Conservation (phyloP, 2,329 filamentous ascomycete genomes). For the Graphium sp. region DNA sequence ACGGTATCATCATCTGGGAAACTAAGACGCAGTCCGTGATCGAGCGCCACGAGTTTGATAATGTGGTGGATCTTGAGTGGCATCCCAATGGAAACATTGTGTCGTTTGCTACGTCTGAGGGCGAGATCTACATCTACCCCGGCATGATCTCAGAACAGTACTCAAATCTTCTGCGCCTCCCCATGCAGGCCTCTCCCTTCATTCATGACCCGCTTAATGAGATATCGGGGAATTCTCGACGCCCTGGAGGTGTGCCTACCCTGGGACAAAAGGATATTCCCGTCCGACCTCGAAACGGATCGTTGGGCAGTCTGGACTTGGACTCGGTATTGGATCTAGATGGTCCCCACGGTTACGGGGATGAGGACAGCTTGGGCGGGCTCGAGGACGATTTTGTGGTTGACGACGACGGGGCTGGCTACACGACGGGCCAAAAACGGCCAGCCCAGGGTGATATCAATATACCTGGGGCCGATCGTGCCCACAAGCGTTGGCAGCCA, state of each 20-base stretch:
- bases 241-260: slow-evolving; percentile 26
- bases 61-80: slow-evolving; percentile 78
- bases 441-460: slow-evolving; percentile 34
- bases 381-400: slow-evolving; percentile 70
- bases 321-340: slow-evolving; percentile 62
- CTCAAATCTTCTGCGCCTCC: slow-evolving; percentile 35
- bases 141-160: slow-evolving; percentile 48
- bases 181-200: slow-evolving; percentile 63
- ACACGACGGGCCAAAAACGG: slow-evolving; percentile 40
- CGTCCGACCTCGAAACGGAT: slow-evolving; percentile 17
- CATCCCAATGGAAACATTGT: slow-evolving; percentile 78
- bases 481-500: slow-evolving; percentile 38
- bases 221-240: slow-evolving; percentile 46
- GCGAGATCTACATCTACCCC: slow-evolving; percentile 81
- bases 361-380: slow-evolving; percentile 25
- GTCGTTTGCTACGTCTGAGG: slow-evolving; percentile 83
- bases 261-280: slow-evolving; percentile 5
- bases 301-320: slow-evolving; percentile 46
- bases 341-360: too few species aligned
- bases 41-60: slow-evolving; percentile 61
- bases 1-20: slow-evolving; percentile 70
- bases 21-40: slow-evolving; percentile 72
- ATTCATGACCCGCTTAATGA: slow-evolving; percentile 66
- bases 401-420: slow-evolving; percentile 90
- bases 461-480: slow-evolving; percentile 20